Percentiles rank a stretch among this genome's conserved stretches.
Conservation (phyloP, 148 eudicot genomes). For the Vaccinium vitisidaea region DNA sequence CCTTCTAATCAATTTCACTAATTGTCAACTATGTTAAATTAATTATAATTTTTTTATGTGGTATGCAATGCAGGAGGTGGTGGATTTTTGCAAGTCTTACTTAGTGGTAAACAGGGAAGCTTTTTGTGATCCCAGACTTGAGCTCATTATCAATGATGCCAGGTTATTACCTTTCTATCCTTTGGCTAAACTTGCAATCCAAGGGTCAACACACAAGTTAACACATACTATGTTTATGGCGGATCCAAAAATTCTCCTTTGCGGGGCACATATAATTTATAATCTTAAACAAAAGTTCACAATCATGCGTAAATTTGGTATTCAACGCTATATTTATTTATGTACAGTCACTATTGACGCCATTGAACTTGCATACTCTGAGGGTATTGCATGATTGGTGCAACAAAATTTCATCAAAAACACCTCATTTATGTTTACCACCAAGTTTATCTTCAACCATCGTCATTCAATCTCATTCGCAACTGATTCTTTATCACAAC, state of each 20-base stretch:
- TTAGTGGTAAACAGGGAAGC: slow-evolving; percentile 75
- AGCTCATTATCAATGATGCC: slow-evolving; percentile 82
- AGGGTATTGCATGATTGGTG: not conserved
- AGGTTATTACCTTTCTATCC: slow-evolving; percentile 31
- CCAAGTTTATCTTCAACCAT: not conserved
- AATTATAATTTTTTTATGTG: not conserved
- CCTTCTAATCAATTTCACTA: not conserved
- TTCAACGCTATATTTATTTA: not conserved
- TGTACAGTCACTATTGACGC: not conserved
- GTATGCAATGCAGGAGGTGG: slow-evolving; percentile 62
- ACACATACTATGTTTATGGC: not conserved
- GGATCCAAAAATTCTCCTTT: too few species aligned
- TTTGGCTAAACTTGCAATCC: not conserved
- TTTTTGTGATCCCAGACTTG: slow-evolving; percentile 77
- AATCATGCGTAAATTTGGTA: not conserved
- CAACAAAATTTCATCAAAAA: not conserved
- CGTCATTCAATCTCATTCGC: not conserved
- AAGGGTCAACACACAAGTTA: not conserved
- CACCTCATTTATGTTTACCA: not conserved
- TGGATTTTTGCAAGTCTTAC: slow-evolving; percentile 83
- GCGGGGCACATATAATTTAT: too few species aligned
- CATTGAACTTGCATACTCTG: not conserved
- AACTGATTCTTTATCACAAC: not conserved
- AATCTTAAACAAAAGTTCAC: not conserved
- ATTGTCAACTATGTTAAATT: not conserved